phyloP scores from a whole-genome alignment of 306 rosid genomes.

The Sicyos edulis region DNA sequence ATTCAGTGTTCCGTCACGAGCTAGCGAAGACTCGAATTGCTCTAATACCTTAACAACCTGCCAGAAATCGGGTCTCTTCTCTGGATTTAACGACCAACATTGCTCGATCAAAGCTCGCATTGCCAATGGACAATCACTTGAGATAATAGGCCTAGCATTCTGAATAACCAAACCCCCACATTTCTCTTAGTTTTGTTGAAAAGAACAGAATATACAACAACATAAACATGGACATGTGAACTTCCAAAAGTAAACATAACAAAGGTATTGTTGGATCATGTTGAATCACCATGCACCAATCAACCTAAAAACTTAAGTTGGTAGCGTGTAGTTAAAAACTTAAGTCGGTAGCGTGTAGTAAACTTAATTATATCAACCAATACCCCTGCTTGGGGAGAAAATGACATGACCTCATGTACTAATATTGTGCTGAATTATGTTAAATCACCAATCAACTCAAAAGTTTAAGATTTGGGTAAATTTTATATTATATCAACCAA shows the following conservation, averaged over 20 bases:
- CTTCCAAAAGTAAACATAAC: slow-evolving; percentile 3
- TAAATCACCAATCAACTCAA: no score
- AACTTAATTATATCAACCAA: no score
- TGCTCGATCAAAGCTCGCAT: slow-evolving; percentile 86
- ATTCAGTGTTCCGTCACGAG: slow-evolving; percentile 54
- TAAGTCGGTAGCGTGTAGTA: no score
- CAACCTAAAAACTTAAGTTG: no score
- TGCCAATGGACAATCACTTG: slow-evolving; percentile 53
- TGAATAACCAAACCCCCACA: slow-evolving; percentile 20
- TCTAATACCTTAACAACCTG: slow-evolving; percentile 80
- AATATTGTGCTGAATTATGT: no score
- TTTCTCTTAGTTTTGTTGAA: background rate
- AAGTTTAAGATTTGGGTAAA: no score
- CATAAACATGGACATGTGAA: slow-evolving; percentile 22
- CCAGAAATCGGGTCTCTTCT: slow-evolving; percentile 87
- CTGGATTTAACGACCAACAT: slow-evolving; percentile 79
- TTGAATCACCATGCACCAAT: no score
- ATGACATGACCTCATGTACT: no score
- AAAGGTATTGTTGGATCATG: background rate
- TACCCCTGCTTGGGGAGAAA: no score
- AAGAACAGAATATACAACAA: background rate
- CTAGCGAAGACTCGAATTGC: slow-evolving; percentile 65
- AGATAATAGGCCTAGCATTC: slow-evolving; percentile 69
- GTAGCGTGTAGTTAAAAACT: no score
- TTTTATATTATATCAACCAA: no score